These are phyloP conservation scores for Paragyromitra xinjiangensis DNA, from an alignment of 495 filamentous ascomycete species.

Conservation along the genomic window DNA sequence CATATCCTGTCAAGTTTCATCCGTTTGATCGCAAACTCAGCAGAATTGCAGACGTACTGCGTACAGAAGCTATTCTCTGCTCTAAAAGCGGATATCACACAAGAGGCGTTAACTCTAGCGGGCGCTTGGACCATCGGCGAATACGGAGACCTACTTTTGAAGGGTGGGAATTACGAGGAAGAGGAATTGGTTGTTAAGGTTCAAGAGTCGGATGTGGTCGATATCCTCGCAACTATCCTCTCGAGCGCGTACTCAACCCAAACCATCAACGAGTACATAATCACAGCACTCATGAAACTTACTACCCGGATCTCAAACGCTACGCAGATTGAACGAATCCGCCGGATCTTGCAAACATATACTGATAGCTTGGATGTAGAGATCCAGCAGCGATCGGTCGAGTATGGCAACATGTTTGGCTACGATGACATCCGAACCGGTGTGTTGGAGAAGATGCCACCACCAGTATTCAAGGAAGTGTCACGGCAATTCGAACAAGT, in stretches of 20 bases:
- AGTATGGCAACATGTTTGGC: constrained; percentile 91
- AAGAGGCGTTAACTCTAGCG: constrained; percentile 91
- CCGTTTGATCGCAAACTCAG: constrained; percentile 90
- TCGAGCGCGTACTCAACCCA: constrained; percentile 92
- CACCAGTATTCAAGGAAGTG: constrained; percentile 94
- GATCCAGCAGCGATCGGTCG: constrained; percentile 92
- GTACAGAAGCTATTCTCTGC: constrained; percentile 91
- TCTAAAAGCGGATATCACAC: constrained; percentile 94
- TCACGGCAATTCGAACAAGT: constrained; percentile 76
- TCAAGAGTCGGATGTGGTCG: constrained; percentile 86
- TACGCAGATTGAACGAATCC: constrained; percentile 82
- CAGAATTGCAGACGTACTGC: constrained; percentile 94
- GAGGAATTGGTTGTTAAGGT: constrained; percentile 91
- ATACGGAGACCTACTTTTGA: constrained; percentile 87
- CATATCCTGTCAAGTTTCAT: constrained; percentile 97
- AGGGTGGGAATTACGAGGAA: constrained; percentile 92
- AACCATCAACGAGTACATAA: constrained; percentile 90
- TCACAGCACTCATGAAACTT: constrained; percentile 94
- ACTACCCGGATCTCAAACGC: constrained; percentile 85
- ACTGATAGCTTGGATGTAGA: constrained; percentile 89
- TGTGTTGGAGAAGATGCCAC: constrained; percentile 95
- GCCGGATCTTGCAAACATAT: constrained; percentile 76
- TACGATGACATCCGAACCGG: constrained; percentile 87
- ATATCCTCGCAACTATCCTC: constrained; percentile 88
- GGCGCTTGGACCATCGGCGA: constrained; percentile 99